phyloP scores from a whole-genome alignment of 2,329 filamentous ascomycete species.

The Blumeria hordei region DNA sequence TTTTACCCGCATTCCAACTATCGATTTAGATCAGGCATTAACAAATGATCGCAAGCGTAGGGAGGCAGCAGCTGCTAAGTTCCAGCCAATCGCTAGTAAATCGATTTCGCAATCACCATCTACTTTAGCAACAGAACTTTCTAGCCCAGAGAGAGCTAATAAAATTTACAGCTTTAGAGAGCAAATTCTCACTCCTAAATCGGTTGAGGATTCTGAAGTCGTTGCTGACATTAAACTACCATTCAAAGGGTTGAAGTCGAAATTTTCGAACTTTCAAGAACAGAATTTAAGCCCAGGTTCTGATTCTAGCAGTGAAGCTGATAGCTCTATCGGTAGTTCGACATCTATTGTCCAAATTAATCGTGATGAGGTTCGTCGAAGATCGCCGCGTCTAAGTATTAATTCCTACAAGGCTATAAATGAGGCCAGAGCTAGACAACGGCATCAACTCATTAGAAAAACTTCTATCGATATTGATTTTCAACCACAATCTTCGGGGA shows the following conservation, averaged over 20 bases:
- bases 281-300: too few relatives aligned
- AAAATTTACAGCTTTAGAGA: too few relatives aligned
- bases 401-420: background rate
- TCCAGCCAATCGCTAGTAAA: slow-evolving; percentile 8
- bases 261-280: too few relatives aligned
- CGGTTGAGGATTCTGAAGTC: too few relatives aligned
- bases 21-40: slow-evolving; percentile 14
- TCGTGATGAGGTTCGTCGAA: slow-evolving; percentile 12
- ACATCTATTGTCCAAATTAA: slow-evolving; percentile 13
- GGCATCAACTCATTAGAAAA: too few relatives aligned
- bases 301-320: too few relatives aligned
- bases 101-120: slow-evolving; percentile 6
- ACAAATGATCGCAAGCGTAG: slow-evolving; percentile 13
- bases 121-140: slow-evolving; percentile 4
- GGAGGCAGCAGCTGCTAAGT: slow-evolving; percentile 8
- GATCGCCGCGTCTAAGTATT: slow-evolving; percentile 9
- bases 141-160: background rate
- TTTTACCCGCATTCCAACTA: slow-evolving; percentile 13
- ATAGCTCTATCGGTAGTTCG: slow-evolving; percentile 9
- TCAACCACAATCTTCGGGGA: background rate
- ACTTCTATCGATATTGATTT: background rate
- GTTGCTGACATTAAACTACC: too few relatives aligned
- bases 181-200: too few relatives aligned
- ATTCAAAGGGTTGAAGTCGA: too few relatives aligned
- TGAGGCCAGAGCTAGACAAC: too few relatives aligned